Evolutionary conservation across 768 basidiomycete genomes (phyloP), one percentile per base, ranked within the genome.

Genomic region (Daedalea quercina): DNA sequence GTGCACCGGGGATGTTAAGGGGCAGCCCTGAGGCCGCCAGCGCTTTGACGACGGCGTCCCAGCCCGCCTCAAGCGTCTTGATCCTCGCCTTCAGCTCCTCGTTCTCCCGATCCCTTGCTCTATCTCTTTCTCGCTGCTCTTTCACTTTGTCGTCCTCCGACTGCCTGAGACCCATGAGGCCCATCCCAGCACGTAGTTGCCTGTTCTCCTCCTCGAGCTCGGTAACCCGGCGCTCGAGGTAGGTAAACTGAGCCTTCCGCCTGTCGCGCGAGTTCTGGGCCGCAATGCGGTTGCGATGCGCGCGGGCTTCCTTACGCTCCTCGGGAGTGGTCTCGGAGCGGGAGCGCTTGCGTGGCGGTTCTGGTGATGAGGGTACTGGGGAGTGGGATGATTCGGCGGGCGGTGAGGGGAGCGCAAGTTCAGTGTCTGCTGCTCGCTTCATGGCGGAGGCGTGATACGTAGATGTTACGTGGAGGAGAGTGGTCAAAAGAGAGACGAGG

Each of bases 191-290:
- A 3, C 85, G 79, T 23, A 90, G 80, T 41, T 77, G 79, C 34
- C 82, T 71, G 68, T 95, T 94, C 75, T 94, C 92, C 52, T 85
- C 85, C 72, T 89, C 86, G 42, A 94, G 78, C 53, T 90, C 84
- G 1, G 81, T 79, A 0, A 96, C 92, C 85, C 96, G 98, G 47
- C 84, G 77, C 60, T 97, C 95, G 43, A 99, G 78, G 65, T 95
- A 92, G 20, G 90, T 83, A 65, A 86, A 91, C 57, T 94, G 90
- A 15, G 84, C 85, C 69, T 95, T 95, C 52, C 91, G 80, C 60
- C 88, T 80, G 72, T 95, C 93, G 43, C 93, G 84, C 11, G 88
- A 90, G 72, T 93, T 88, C 75, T 95, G 93, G 4, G 92, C 92
- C 1, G 93, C 93, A 67, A 94, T 90, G 47, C 92, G 81, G 70